Conservation (phyloP, 2,329 filamentous ascomycete species). For the Rachicladosporium sp. region DNA sequence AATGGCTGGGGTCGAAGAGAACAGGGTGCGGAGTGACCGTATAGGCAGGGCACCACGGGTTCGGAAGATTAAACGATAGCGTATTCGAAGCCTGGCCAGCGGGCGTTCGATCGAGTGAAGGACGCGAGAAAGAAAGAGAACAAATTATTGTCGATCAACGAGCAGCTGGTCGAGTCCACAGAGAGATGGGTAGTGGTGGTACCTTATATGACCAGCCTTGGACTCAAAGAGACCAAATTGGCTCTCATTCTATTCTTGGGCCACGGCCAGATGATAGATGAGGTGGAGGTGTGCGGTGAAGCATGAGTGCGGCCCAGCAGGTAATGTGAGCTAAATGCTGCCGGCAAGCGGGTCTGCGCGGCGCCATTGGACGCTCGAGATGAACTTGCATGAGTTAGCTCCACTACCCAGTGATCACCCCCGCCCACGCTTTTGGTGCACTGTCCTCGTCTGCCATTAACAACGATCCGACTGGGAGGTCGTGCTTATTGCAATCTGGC, state of each 20-base stretch:
- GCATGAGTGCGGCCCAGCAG: slow-evolving; percentile 3
- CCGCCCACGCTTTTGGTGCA: neutral
- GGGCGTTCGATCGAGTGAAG: slow-evolving; percentile 27
- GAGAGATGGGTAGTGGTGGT: slow-evolving; percentile 24
- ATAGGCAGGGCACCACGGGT: slow-evolving; percentile 17
- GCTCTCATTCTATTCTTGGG: slow-evolving; percentile 37
- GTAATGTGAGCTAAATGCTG: slow-evolving; percentile 6
- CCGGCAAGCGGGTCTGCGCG: too few species aligned
- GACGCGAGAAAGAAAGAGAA: slow-evolving; percentile 24
- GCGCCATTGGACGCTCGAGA: too few species aligned
- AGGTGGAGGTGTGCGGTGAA: slow-evolving; percentile 3
- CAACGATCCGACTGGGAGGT: slow-evolving; percentile 6
- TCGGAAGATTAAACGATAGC: slow-evolving; percentile 30
- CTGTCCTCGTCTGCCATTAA: slow-evolving; percentile 4
- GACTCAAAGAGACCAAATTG: slow-evolving; percentile 28
- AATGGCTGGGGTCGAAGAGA: slow-evolving; percentile 16
- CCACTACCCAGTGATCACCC: too few species aligned
- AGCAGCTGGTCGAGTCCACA: slow-evolving; percentile 21
- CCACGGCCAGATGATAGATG: neutral
- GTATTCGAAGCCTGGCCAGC: slow-evolving; percentile 36
- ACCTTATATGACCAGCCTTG: slow-evolving; percentile 36
- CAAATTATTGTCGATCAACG: slow-evolving; percentile 35
- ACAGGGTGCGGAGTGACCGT: slow-evolving; percentile 17
- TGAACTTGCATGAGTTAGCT: too few species aligned
- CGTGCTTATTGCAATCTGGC: too few species aligned